Conservation (phyloP, 257 asterid species). For the Lavandula angustifolia region DNA sequence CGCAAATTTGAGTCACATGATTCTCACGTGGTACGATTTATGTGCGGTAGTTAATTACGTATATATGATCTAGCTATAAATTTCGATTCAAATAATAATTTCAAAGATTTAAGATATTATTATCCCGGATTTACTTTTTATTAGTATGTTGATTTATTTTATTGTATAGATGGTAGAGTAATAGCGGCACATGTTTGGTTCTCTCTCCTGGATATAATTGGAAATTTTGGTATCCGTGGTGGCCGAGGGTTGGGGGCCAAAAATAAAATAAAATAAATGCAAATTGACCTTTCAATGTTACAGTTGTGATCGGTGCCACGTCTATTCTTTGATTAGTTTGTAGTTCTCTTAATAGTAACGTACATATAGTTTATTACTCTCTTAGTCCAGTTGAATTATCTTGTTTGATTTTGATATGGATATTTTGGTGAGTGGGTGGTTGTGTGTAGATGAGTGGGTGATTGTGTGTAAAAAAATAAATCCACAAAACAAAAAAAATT, state of each 20-base stretch:
- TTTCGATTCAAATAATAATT: background rate
- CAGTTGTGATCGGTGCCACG: background rate
- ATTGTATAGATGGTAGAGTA: background rate
- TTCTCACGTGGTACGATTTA: background rate
- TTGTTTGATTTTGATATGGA: too few species aligned
- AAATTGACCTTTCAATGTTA: background rate
- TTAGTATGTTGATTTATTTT: background rate
- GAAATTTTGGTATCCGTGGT: background rate
- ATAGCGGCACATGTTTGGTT: too few species aligned
- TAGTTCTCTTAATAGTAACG: background rate
- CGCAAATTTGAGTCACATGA: slow-evolving; percentile 27
- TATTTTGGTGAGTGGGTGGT: too few species aligned
- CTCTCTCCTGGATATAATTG: too few species aligned
- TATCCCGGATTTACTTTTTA: too few species aligned
- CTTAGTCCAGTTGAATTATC: too few species aligned
- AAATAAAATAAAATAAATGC: background rate
- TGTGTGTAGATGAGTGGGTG: too few species aligned
- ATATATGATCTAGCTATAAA: background rate
- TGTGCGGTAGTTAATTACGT: background rate
- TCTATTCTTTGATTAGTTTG: background rate
- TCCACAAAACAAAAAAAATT: too few species aligned
- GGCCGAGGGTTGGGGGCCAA: background rate
- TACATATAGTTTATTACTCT: background rate
- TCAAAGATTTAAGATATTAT: background rate
- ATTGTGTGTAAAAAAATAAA: too few species aligned